Evolutionary conservation across 225 moss, liverwort and hornwort species (phyloP).

Genomic region (Lunularia cruciata): DNA sequence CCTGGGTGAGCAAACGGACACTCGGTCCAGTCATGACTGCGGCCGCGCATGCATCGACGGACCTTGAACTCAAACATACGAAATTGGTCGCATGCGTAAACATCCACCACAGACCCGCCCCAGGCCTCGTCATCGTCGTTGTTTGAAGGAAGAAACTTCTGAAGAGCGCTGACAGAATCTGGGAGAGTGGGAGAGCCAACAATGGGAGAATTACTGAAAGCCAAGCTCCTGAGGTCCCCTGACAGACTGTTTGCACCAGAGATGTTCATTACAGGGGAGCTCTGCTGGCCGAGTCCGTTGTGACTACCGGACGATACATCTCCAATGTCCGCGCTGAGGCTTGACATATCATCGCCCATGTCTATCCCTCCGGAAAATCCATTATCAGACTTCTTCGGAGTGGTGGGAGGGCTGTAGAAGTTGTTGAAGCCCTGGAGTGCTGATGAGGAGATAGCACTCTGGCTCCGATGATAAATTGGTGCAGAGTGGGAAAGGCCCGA

Average conservation of each 20-base stretch:
- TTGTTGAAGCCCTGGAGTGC: constrained; percentile 53
- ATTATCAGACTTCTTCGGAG: constrained; percentile 58
- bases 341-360: constrained; percentile 53
- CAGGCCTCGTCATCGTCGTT: constrained; percentile 94
- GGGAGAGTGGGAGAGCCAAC: constrained; percentile 78
- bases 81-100: constrained; percentile 98
- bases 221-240: constrained; percentile 47
- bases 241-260: constrained; percentile 39
- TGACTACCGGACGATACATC: constrained; percentile 42
- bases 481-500: constrained; percentile 46
- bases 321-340: constrained; percentile 35
- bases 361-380: constrained; percentile 48
- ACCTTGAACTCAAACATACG: constrained; percentile 99
- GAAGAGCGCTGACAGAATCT: constrained; percentile 56
- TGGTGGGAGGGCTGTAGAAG: constrained; percentile 60
- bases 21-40: constrained; percentile 99
- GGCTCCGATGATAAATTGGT: constrained; percentile 69
- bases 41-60: constrained; percentile 93
- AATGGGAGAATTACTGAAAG: constrained; percentile 48
- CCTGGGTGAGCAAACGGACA: constrained; percentile 98
- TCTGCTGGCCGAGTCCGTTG: constrained; percentile 36
- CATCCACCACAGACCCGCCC: constrained; percentile 71
- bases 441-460: constrained; percentile 60
- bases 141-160: constrained; percentile 89
- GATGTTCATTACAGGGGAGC: constrained; percentile 49